Evolutionary conservation across 2,329 filamentous ascomycete species (phyloP), one percentile per base, ranked within the genome.

Genomic region (Rachicladosporium sp.): DNA sequence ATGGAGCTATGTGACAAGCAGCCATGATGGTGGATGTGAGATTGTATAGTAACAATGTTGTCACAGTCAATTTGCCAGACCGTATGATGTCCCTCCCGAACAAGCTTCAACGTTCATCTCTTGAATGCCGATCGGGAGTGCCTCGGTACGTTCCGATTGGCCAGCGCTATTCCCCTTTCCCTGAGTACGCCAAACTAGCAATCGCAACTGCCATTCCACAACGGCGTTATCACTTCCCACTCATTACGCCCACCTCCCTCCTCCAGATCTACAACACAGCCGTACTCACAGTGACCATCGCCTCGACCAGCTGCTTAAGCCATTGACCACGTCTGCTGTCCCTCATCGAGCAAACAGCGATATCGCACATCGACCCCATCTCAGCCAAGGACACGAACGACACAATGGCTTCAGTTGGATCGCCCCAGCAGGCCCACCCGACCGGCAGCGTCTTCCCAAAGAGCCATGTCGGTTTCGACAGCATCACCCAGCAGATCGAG

Each of bases 401-500:
- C 35, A 34, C 12, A 30, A 42, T 42, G 40, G 36, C 40, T 19
- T 31, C 37, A 34, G 40, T 35, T 36, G 35, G 31, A 29, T 19
- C 40, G 13, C 40, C 35, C 10, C 35, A 37, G 36, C 23, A 32
- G 30, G 30, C 30, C 58, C 78, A 78, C 59, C 77, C 82, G 44
- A 61, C 66, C 51, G 61, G 66, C 57, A 69, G 69, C 51, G 75
- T 81, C 63, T 91, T 85, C 68, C 91, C 91, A 60, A 81, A 91
- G 66, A 93, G 82, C 81, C 91, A 96, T 75, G 91, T 98, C 66
- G 91, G 91, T 78, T 98, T 98, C 73, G 91, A 98, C 74, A 95
- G 87, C 73, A 98, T 98, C 75, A 98, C 91, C 56, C 87, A 82
- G 54, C 91, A 98, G 74, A 98, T 98, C 58, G 91, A 98, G 80